Percentiles rank a stretch among this genome's conserved stretches.
phyloP scores from a whole-genome alignment of 768 basidiomycete genomes.

The Tricholomella constricta region DNA sequence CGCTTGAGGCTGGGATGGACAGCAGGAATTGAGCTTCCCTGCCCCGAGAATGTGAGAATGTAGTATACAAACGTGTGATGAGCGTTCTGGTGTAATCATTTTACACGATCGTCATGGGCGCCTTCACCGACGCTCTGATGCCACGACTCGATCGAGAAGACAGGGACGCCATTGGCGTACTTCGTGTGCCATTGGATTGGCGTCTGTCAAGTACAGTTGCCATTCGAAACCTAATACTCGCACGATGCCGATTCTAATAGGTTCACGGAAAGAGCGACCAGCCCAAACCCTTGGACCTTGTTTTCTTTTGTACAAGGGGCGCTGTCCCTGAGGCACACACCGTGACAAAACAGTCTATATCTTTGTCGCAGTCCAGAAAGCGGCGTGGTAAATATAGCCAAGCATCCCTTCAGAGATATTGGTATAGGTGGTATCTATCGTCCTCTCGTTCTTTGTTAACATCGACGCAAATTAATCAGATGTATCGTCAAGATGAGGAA shows the following conservation, averaged over 20 bases:
- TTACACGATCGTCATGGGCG: background rate
- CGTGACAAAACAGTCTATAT: too few species aligned
- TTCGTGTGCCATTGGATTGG: too few species aligned
- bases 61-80: too few species aligned
- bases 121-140: background rate
- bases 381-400: constrained; percentile 79
- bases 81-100: too few species aligned
- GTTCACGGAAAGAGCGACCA: too few species aligned
- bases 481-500: background rate
- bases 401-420: constrained; percentile 82
- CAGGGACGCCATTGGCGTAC: too few species aligned
- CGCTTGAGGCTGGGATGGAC: constrained; percentile 1
- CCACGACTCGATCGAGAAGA: too few species aligned
- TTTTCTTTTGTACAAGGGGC: background rate
- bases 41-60: background rate
- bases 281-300: background rate
- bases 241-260: too few species aligned
- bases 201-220: too few species aligned
- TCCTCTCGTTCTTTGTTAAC: constrained; percentile 69
- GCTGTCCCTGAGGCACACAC: background rate
- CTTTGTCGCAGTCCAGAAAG: constrained; percentile 79
- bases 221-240: too few species aligned
- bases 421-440: constrained; percentile 84
- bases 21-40: background rate
- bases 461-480: background rate